Base-by-base conservation (phyloP, 2,329 filamentous ascomycete species). In the Orbilia javanica region DNA sequence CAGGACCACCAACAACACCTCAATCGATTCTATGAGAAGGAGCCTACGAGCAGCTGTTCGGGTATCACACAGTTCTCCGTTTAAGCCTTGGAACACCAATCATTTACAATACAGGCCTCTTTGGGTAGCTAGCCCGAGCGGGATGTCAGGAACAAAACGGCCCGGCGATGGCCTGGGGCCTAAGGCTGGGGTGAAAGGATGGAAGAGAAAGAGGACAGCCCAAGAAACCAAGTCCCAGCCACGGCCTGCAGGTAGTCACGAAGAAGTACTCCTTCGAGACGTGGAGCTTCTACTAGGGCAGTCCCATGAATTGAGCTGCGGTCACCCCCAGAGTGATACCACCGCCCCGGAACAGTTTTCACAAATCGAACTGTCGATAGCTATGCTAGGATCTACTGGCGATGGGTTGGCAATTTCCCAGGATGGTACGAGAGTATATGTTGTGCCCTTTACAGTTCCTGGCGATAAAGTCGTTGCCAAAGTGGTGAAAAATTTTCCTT, bases 371-470 rank as follows among this genome's bases (percentile, higher is more conserved):
- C 89, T 98, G 46, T 90, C 91, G n/a, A 90, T 98, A 73, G 84
- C 90, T 5, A 89, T 92, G 80, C 87, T 98, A 36, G 97, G 95
- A 0, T 98, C 95, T 0, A 97, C 93, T 0, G 96, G 96, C 66
- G 96, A 98, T 81, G 96, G 93, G 1, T 88, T 99, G 70, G 96
- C 92, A 3, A 86, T 93, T 73, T 88, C 89, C n/a, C 85, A 89
- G 29, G 88, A 89, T 76, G 87, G 86, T n/a, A 86, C 89, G 69
- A 87, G 91, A 85, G 85, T 97, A 83, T 97, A 94, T 82, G 91
- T 96, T 63, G 91, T 98, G 0, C 94, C 95, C 3, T 99, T 97
- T 83, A 89, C 91, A 22, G 88, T 95, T 1, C 94, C 96, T 0
- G 96, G 96, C 31, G 96, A 99, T 84, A 88, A 86, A 1, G 91